Evolutionary conservation across 345 rosid genomes (phyloP).

Genomic region (Cardamine chenopodiifolia): DNA sequence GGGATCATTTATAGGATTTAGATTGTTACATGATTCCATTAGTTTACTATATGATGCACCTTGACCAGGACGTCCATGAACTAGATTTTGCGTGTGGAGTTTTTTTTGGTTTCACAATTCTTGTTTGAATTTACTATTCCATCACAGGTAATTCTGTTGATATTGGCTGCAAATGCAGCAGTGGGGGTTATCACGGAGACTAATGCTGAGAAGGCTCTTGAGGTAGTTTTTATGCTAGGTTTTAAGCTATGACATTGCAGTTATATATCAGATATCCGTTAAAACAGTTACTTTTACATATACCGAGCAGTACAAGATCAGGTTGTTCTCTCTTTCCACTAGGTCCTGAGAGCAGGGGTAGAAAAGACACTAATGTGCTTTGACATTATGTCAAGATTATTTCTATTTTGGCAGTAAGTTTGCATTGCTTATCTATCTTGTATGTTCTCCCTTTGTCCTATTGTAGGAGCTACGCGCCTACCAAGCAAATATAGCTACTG

Average conservation of each 20-base stretch:
- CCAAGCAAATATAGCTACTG: conserved; percentile 97
- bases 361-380: conserved; percentile 4
- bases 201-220: conserved; percentile 98
- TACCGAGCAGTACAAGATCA: conserved; percentile 12
- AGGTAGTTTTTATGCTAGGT: conserved; percentile 52
- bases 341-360: neutral
- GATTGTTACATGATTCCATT: neutral
- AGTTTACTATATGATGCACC: neutral
- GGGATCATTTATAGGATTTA: conserved; percentile 13
- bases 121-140: conserved; percentile 32
- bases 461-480: conserved; percentile 95
- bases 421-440: conserved; percentile 15
- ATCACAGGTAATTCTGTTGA: conserved; percentile 82
- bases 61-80: conserved; percentile 5
- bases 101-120: conserved; percentile 10
- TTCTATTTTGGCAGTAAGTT: conserved; percentile 6
- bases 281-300: conserved; percentile 1
- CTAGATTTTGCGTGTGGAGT: conserved; percentile 12
- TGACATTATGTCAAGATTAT: conserved; percentile 1
- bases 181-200: conserved; percentile 99
- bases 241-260: conserved; percentile 3
- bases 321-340: conserved; percentile 7
- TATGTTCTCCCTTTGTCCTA: conserved; percentile 28
- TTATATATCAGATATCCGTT: neutral
- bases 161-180: conserved; percentile 99